Conservation (phyloP, 2,329 filamentous ascomycete genomes). For the Tolypocladium ovalisporum region DNA sequence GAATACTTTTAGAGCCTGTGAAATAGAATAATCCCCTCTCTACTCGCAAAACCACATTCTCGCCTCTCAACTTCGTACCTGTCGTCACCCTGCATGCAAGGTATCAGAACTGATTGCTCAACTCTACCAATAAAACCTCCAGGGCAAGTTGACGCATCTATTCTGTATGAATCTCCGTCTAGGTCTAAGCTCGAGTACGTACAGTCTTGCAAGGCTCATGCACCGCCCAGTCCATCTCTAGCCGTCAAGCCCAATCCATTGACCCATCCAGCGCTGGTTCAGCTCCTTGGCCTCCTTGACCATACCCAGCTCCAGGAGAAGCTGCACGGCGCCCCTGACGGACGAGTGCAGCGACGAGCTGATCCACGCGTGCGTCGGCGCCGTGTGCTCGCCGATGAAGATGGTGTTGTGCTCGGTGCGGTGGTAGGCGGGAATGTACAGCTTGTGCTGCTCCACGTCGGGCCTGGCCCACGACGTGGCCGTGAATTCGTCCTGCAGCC, state of each 20-base stretch:
- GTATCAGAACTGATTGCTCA: too few species aligned
- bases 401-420: constrained; percentile 39
- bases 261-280: constrained; percentile 47
- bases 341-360: constrained; percentile 17
- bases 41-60: too few species aligned
- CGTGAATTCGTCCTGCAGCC: constrained; percentile 44
- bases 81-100: too few species aligned
- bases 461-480: constrained; percentile 44
- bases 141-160: too few species aligned
- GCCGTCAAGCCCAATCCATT: constrained; percentile 30
- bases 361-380: constrained; percentile 48
- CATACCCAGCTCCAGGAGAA: constrained; percentile 26
- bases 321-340: constrained; percentile 41
- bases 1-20: too few species aligned
- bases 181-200: too few species aligned
- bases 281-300: constrained; percentile 45
- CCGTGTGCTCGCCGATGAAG: constrained; percentile 23
- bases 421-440: constrained; percentile 50
- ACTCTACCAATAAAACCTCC: too few species aligned
- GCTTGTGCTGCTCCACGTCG: constrained; percentile 40
- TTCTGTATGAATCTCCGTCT: too few species aligned
- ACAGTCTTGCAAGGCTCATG: not conserved
- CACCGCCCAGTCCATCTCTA: too few species aligned
- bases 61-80: too few species aligned
- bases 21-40: too few species aligned